Conservation (phyloP, 2,329 filamentous ascomycete genomes). For the Fusarium compactum region DNA sequence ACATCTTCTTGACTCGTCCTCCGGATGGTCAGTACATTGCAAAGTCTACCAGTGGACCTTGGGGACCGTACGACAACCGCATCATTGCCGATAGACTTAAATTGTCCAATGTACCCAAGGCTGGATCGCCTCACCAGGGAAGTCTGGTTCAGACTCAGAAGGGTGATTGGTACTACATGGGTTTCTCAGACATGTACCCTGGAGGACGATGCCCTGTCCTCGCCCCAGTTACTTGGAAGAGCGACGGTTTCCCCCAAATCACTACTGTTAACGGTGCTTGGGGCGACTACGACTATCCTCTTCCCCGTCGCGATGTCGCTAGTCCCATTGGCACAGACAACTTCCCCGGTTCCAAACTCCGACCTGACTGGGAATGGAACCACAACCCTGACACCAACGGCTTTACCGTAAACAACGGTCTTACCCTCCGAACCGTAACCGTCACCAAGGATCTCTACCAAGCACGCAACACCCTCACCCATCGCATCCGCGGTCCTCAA, state of each 20-base stretch:
- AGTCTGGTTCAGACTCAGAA: constrained; percentile 64
- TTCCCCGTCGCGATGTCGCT: neutral
- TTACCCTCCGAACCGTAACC: constrained; percentile 9
- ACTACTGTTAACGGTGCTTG: neutral
- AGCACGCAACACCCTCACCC: constrained; percentile 13
- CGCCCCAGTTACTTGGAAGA: constrained; percentile 58
- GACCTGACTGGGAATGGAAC: constrained; percentile 22
- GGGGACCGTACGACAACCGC: constrained; percentile 63
- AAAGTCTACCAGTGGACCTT: constrained; percentile 56
- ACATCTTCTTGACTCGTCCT: constrained; percentile 63
- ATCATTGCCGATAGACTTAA: constrained; percentile 55
- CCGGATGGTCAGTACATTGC: constrained; percentile 61
- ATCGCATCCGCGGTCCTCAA: constrained; percentile 9
- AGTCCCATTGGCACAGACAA: constrained; percentile 4
- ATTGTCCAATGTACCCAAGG: constrained; percentile 54
- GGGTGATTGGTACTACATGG: constrained; percentile 69
- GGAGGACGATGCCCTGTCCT: constrained; percentile 67
- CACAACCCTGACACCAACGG: constrained; percentile 14
- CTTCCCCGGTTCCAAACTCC: neutral
- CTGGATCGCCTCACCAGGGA: constrained; percentile 66
- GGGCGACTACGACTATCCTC: constrained; percentile 19
- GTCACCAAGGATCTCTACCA: constrained; percentile 20
- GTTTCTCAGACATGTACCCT: constrained; percentile 66
- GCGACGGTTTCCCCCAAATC: constrained; percentile 1
- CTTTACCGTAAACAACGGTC: constrained; percentile 11